These are phyloP conservation scores for Arthroderma sp. DNA, from an alignment of 2,329 filamentous ascomycete genomes.

Conservation along the genomic window DNA sequence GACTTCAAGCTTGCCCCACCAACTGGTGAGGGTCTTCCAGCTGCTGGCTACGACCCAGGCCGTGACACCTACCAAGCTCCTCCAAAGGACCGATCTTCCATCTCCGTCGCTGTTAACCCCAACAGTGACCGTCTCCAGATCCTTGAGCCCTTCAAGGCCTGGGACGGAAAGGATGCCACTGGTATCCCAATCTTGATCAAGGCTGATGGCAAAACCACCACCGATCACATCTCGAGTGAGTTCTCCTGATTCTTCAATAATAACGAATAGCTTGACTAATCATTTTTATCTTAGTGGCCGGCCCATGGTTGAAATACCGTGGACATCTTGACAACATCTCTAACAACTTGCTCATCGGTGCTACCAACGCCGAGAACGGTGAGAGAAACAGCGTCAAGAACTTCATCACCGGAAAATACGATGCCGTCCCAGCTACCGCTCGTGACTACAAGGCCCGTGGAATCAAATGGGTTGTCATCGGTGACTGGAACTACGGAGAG, in stretches of 20 bases:
- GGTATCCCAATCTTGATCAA: constrained; percentile 92
- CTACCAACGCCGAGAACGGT: constrained; percentile 87
- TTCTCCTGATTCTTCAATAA: constrained; percentile 1
- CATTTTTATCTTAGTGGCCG: constrained; percentile 47
- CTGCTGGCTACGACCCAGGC: constrained; percentile 75
- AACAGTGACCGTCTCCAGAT: constrained; percentile 89
- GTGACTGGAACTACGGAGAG: constrained; percentile 99
- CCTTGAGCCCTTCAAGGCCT: constrained; percentile 69
- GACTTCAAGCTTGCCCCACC: constrained; percentile 81
- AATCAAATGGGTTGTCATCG: constrained; percentile 91
- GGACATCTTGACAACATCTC: constrained; percentile 98
- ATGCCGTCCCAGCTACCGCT: constrained; percentile 81
- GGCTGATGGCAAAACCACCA: constrained; percentile 89
- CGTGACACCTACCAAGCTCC: constrained; percentile 93
- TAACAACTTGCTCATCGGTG: constrained; percentile 99
- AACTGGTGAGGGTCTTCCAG: constrained; percentile 67
- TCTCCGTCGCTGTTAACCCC: constrained; percentile 73
- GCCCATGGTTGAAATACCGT: constrained; percentile 97
- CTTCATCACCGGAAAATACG: constrained; percentile 67
- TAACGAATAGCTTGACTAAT: constrained; percentile 5
- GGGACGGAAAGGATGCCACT: constrained; percentile 81
- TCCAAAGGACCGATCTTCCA: constrained; percentile 58
- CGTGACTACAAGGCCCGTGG: constrained; percentile 98
- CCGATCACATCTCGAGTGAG: constrained; percentile 76
- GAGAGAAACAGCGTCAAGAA: constrained; percentile 98